Conservation (phyloP, 305 asterid genomes). For the Rubia tinctorum region DNA sequence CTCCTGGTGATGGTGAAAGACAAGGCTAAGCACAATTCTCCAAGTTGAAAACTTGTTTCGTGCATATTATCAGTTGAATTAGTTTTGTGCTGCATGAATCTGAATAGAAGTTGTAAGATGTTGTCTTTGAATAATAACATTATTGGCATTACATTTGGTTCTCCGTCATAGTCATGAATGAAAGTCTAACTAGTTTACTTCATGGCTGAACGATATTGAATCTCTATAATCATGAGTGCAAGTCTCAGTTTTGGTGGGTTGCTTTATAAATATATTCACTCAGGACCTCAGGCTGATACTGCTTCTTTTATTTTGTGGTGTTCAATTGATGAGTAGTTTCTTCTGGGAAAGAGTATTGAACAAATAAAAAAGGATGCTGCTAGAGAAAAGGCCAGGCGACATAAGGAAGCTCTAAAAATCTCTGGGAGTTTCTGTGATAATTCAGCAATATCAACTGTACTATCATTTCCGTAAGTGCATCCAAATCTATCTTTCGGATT, state of each 20-base stretch:
- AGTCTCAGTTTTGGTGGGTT: neutral
- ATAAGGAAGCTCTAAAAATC: constrained; percentile 28
- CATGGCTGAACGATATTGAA: neutral
- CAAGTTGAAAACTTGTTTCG: neutral
- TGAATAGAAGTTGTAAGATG: neutral
- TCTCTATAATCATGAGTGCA: neutral
- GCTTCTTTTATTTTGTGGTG: constrained; percentile 3
- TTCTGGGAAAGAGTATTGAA: constrained; percentile 58
- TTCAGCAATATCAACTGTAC: constrained; percentile 28
- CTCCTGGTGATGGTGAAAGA: neutral
- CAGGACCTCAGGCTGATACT: neutral
- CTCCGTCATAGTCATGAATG: neutral
- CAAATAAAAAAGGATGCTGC: constrained; percentile 55
- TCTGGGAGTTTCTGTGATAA: constrained; percentile 30
- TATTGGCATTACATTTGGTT: neutral
- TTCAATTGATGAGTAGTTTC: constrained; percentile 37
- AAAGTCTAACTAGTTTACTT: neutral
- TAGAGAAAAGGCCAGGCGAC: constrained; percentile 39
- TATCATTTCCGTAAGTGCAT: constrained; percentile 35
- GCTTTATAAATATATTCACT: neutral
- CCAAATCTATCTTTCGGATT: constrained; percentile 6
- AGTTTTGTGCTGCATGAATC: neutral
- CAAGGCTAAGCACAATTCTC: neutral
- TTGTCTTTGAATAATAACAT: neutral
- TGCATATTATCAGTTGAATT: neutral